phyloP scores from a whole-genome alignment of 768 basidiomycete genomes.

The Pulveroboletus frians region DNA sequence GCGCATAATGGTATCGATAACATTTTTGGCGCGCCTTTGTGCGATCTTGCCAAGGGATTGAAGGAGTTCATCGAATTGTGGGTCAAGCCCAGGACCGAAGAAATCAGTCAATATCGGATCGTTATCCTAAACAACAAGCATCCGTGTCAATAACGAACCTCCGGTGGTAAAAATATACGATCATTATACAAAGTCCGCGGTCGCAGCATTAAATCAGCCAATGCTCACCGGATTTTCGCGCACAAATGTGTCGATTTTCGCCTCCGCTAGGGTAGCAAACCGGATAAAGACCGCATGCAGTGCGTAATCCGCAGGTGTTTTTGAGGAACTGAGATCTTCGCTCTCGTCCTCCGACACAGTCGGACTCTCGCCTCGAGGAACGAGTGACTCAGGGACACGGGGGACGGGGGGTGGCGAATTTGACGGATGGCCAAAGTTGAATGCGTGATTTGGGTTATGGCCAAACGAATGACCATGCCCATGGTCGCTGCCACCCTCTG shows the following conservation, averaged over 20 bases:
- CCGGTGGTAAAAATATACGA: neutral
- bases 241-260: conserved; percentile 73
- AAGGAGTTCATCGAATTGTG: conserved; percentile 81
- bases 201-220: neutral
- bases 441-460: conserved; percentile 24
- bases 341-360: conserved; percentile 59
- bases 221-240: conserved; percentile 58
- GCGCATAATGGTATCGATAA: conserved; percentile 80
- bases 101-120: conserved; percentile 62
- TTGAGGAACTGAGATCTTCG: conserved; percentile 57
- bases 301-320: conserved; percentile 84
- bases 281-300: conserved; percentile 84
- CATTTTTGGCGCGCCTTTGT: conserved; percentile 76
- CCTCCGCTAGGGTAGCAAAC: conserved; percentile 75
- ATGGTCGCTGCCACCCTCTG: conserved; percentile 68
- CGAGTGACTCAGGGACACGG: conserved; percentile 60
- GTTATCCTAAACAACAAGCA: conserved; percentile 45
- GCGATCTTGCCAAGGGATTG: conserved; percentile 81
- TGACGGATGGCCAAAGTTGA: conserved; percentile 25
- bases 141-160: conserved; percentile 1
- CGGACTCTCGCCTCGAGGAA: conserved; percentile 48
- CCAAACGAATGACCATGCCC: conserved; percentile 39
- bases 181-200: neutral
- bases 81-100: conserved; percentile 70
- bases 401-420: conserved; percentile 76